Base-by-base conservation (phyloP, 2,329 filamentous ascomycete genomes). In the Furcasterigmium furcatum region DNA sequence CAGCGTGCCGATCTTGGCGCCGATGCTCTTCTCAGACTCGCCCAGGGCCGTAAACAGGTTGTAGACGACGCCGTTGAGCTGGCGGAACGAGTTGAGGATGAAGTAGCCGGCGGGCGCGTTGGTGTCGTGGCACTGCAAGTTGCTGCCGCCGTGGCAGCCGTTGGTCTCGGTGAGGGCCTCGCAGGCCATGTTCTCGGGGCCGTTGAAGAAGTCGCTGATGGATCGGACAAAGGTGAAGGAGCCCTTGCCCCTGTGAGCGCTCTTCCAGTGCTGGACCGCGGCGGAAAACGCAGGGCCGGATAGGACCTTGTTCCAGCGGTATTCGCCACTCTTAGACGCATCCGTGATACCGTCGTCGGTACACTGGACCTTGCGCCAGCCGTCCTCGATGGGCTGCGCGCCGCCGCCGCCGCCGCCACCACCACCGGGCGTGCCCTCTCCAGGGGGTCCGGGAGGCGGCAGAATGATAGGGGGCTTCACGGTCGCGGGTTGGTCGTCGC, bases 151-250 rank as follows among this genome's bases (percentile, higher is more conserved):
- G 9, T 38, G n/a, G 25, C 38, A 41, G 21, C 38, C 38, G 25
- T 41, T 41, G 21, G 10, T 25, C 18, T 21, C 38, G 16, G n/a
- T 16, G 16, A 29, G 21, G 7, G 9, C 6, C 7, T 41, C 16
- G 21, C 38, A 41, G 21, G 18, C 25, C 38, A 41, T 41, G 21
- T 7, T 24, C 27, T 41, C 20, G 21, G 38, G 38, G 24, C 38
- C 38, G 38, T 41, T 41, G 38, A 41, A 41, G 25, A 41, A 41
- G 38, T 41, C 27, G 25, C 38, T 41, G 21, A 41, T 24, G 38
- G 38, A 41, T 16, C 25, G 38, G 38, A n/a, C 18, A 9, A 41
- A 41, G 20, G n/a, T n/a, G 13, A 41, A 38, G 35, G 20, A 10
- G 35, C 18, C 18, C 18, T 38, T 38, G 18, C 9, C 9, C 35